Evolutionary conservation across 148 eudicot species (phyloP), one percentile per base, ranked within the genome.

Genomic region (Arctostaphylos glauca): DNA sequence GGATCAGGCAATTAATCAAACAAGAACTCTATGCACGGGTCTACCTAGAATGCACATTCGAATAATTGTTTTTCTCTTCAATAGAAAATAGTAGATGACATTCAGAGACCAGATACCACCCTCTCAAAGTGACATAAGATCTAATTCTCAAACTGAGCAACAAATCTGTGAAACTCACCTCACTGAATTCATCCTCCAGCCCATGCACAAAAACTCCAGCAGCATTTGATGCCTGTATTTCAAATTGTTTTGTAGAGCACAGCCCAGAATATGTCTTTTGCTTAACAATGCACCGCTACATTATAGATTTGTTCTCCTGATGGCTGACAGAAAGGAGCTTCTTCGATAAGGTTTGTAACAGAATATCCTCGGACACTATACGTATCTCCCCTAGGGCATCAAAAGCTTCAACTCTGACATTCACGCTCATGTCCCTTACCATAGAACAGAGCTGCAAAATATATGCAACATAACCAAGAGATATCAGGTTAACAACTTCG

Each of bases 191-290:
- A 88, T 96, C 99, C 91, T 96, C 99, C 44, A 96, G 87, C 81
- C 98, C 99, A 82, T 94, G 99, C 79, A 93, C 82, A 88, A 96
- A 93, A 82, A 86, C 92, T 85, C 96, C 94, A 80, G 97, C 95
- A 88, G 91, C 90, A 76, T 52, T 78, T 55, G 92, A 84, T 79
- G 88, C 90, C 74, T 85, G 92, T 62, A 89, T 55, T 83, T 89
- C 70, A 77, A 87, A 68, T 54, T 74, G 82, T 66, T 89, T 89
- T 66, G 85, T 83, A 72, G 82, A 75, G 78, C 83, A 85, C 60
- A 86, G 85, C 64, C 84, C 90, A 46, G 84, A 85, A 50, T 79
- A 75, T 74, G 77, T 90, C 74, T 87, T 91, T 44, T 84, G 90
- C 78, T 87, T 87, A 16, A 64, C 9, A 64, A 38, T 41, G 12